Conservation (phyloP, 257 asterid genomes). For the Ophiorrhiza pumila region DNA sequence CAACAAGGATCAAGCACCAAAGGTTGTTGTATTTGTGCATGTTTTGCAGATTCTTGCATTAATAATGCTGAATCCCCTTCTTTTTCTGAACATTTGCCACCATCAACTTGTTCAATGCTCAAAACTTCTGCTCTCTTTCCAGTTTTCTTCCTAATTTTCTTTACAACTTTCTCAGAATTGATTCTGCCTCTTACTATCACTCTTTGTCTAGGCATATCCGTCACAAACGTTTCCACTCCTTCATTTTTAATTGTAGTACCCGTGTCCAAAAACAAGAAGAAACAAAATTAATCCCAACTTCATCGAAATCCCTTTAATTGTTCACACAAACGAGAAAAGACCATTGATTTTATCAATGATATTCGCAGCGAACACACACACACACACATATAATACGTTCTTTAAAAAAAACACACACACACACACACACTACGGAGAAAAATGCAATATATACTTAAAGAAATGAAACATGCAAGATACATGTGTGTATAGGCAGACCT, state of each 20-base stretch:
- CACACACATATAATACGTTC: no score
- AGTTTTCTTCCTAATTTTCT: slow-evolving; percentile 62
- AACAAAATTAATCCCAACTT: background rate
- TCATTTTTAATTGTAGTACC: background rate
- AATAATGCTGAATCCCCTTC: slow-evolving; percentile 10
- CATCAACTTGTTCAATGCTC: slow-evolving; percentile 21
- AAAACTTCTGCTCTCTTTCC: slow-evolving; percentile 63
- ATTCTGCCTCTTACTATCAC: slow-evolving; percentile 53
- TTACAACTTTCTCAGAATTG: slow-evolving; percentile 50
- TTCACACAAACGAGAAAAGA: background rate
- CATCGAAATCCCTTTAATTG: background rate
- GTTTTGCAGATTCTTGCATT: slow-evolving; percentile 11
- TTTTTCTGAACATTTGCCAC: slow-evolving; percentile 7
- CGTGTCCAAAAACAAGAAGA: background rate
- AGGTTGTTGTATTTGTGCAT: slow-evolving; percentile 14
- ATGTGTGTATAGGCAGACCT: slow-evolving; percentile 46
- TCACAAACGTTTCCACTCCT: slow-evolving; percentile 69
- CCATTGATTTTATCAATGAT: background rate
- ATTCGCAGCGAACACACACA: no score
- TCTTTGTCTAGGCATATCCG: slow-evolving; percentile 57
- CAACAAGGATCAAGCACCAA: slow-evolving; percentile 40
- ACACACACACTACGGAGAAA: background rate
- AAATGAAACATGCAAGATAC: no score
- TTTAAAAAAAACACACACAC: background rate
- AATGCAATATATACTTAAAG: background rate